Evolutionary conservation across 352 stramenopile species (phyloP).

Genomic region (Phytophthora fragariaefolia): DNA sequence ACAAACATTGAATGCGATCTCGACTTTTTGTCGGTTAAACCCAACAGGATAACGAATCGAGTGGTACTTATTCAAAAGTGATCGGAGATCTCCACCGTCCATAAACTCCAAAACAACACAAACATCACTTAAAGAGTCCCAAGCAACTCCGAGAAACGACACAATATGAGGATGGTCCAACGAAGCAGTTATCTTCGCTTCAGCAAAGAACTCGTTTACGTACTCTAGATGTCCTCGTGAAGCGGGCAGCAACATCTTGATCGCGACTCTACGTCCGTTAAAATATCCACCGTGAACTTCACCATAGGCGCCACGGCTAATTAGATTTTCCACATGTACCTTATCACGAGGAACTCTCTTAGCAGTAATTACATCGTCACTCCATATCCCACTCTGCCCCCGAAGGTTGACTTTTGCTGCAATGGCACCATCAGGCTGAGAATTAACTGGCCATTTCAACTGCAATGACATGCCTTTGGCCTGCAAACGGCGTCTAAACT

Average conservation of each 20-base stretch:
- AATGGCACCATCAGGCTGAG: too few species aligned
- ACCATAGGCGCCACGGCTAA: constrained; percentile 49
- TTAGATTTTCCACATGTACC: constrained; percentile 10
- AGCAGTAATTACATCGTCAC: constrained; percentile 35
- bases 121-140: constrained; percentile 51
- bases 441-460: neutral
- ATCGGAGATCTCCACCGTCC: constrained; percentile 40
- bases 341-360: constrained; percentile 28
- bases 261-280: constrained; percentile 31
- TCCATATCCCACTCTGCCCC: constrained; percentile 18
- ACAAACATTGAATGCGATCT: constrained; percentile 44
- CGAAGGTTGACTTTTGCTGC: too few species aligned
- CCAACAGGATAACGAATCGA: neutral
- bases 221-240: constrained; percentile 26
- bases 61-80: constrained; percentile 34
- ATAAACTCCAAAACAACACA: constrained; percentile 52
- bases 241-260: constrained; percentile 47
- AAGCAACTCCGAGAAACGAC: constrained; percentile 50
- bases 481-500: too few species aligned
- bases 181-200: constrained; percentile 50
- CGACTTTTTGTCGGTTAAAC: constrained; percentile 22
- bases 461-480: too few species aligned
- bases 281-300: constrained; percentile 48
- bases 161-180: constrained; percentile 57
- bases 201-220: constrained; percentile 50